Base-by-base conservation (phyloP, 192 early-diverging fungal genomes). In the Coemansia sp. region DNA sequence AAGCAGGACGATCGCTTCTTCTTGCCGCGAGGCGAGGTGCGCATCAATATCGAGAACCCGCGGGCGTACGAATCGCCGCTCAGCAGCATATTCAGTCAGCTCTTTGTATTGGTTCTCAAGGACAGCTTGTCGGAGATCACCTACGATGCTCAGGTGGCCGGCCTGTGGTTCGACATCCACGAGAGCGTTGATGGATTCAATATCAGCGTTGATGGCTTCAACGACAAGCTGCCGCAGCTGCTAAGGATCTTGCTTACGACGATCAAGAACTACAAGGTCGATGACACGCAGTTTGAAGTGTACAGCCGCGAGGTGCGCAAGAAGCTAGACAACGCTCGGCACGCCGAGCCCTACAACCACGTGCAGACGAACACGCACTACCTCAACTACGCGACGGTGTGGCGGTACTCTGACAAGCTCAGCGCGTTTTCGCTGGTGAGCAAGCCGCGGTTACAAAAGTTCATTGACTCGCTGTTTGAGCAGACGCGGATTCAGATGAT, bases 1-100 rank as follows among this genome's bases (percentile, higher is more conserved):
- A 95, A 96, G 74, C 92, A 92, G 64, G 96, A 99, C 78, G 93
- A 96, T 72, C 91, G 85, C 2, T 99, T 94, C 65, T 90, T 88
- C 84, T 85, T 95, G 18, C 97, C 97, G 35, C 92, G 95, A 64
- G 92, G 90, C 59, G 88, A 90, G 62, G 77, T 93, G 52, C 88
- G 84, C 61, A 86, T 97, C 43, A 74, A 84, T 47, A 83, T 89
- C 52, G 81, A 83, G 52, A 92, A 86, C 14, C 95, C 93, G n/a
- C 67, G 90, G 14, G 85, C 88, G 0, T 92, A 96, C 74, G 84
- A 87, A 21, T 88, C 88, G 20, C 92, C 93, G 13, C 74, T 83
- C 43, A 86, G 86, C 61, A 90, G 86, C 62, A 89, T 94, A 34
- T 84, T 87, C 8, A 84, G 81, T 20, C 74, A 84, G 23, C 84